Conservation (phyloP, 441 rosid species). For the Brassica balearica region DNA sequence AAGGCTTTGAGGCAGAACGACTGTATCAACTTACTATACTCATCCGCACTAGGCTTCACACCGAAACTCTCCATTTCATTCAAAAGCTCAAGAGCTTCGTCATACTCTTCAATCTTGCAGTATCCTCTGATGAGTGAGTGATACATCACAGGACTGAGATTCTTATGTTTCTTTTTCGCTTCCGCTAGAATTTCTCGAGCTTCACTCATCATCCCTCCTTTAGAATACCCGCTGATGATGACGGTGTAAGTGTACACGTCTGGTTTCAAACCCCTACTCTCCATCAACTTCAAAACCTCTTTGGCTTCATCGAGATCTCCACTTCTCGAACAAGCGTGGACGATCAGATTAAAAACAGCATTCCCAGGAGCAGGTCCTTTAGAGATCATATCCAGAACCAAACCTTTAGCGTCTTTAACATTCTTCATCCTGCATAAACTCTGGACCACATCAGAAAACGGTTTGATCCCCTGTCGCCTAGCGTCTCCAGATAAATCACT, state of each 20-base stretch:
- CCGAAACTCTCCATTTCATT: slow-evolving; percentile 73
- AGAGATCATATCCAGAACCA: slow-evolving; percentile 72
- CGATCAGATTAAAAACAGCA: slow-evolving; percentile 69
- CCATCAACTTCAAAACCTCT: slow-evolving; percentile 70
- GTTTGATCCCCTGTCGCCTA: slow-evolving; percentile 64
- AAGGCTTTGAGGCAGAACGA: slow-evolving; percentile 79
- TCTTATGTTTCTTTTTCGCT: slow-evolving; percentile 77
- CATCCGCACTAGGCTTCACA: slow-evolving; percentile 68
- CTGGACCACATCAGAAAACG: slow-evolving; percentile 68
- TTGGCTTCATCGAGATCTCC: slow-evolving; percentile 66
- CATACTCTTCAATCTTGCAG: slow-evolving; percentile 78
- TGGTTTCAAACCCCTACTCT: slow-evolving; percentile 75
- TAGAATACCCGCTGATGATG: slow-evolving; percentile 75
- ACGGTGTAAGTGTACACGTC: slow-evolving; percentile 82
- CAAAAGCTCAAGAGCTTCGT: slow-evolving; percentile 68
- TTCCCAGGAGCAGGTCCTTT: slow-evolving; percentile 86
- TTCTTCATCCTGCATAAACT: slow-evolving; percentile 74
- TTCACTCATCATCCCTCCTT: slow-evolving; percentile 75
- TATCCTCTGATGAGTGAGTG: slow-evolving; percentile 84
- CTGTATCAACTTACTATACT: slow-evolving; percentile 80
- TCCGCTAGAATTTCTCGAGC: slow-evolving; percentile 63
- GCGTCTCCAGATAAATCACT: slow-evolving; percentile 54
- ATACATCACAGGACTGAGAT: slow-evolving; percentile 72
- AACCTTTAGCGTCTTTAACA: slow-evolving; percentile 58
- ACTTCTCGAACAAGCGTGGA: slow-evolving; percentile 61